Base-by-base conservation (phyloP, 2,329 filamentous ascomycete species). In the Neofusicoccum sp. region DNA sequence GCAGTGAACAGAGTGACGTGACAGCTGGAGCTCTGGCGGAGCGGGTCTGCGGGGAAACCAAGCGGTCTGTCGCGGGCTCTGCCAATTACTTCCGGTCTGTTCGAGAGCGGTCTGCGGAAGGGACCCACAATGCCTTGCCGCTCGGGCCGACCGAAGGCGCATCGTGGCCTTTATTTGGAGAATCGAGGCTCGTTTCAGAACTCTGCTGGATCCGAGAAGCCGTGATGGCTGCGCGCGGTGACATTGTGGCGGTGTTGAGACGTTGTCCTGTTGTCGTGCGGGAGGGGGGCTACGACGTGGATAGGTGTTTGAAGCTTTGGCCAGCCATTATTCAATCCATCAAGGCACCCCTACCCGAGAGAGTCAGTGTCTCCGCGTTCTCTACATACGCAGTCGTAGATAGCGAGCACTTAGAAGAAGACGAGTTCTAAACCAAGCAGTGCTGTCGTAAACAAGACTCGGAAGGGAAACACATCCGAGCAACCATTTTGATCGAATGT, bases 111-210 rank as follows among this genome's bases (percentile, higher is more conserved):
- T 56, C 51, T 33, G 51, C 43, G 49, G 9, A 24, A 28, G 49
- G 36, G 51, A 41, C 51, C 51, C 51, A 56, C 51, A 26, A 12
- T 43, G 51, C 38, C 51, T 56, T 56, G 36, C 51, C 51, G 51
- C 51, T 56, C 51, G 51, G 51, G 7, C 51, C 51, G 51, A 43
- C 51, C 51, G 26, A 56, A 24, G 31, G 51, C 51, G 26, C 51
- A 43, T 56, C 38, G 51, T 56, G 51, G 51, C 51, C 51, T 56
- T 24, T 56, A 43, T 33, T 36, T 16, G 47, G 8, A 12, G 11
- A 2, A 5, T 36, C 5, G 47, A 38, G n/a, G 14, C n/a, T n/a
- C 9, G 36, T 41, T 56, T 38, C 38, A 56, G 51, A 41, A 56
- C n/a, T n/a, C 26, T 56, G 51, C 51, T 43, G 34, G 36, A 38